Percentiles rank a stretch among this genome's conserved stretches.
Evolutionary conservation across 2,329 filamentous ascomycete species (phyloP).

Genomic region (Talaromyces sp.): DNA sequence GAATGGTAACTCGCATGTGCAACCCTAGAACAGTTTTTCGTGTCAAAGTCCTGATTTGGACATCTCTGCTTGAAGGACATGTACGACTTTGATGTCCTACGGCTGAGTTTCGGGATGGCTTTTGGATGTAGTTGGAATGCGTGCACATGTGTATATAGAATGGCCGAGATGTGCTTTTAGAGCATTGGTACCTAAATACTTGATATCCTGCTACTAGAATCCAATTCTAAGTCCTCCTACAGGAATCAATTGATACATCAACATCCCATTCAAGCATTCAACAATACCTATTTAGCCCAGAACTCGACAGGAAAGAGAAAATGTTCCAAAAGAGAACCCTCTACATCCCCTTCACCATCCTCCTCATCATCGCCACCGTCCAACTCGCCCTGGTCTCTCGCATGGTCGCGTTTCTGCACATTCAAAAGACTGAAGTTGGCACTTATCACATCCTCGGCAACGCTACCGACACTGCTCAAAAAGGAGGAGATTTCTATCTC

Average conservation of each 20-base stretch:
- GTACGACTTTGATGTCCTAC: background rate
- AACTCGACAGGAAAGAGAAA: background rate
- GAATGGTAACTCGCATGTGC: background rate
- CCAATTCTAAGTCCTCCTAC: background rate
- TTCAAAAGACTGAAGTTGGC: slow-evolving; percentile 7
- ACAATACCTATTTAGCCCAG: background rate
- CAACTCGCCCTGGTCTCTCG: slow-evolving; percentile 18
- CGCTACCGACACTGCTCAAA: background rate
- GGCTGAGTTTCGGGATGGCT: background rate
- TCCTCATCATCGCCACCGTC: slow-evolving; percentile 12
- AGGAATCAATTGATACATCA: background rate
- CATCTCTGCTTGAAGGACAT: background rate
- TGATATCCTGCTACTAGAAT: background rate
- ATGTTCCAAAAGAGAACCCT: slow-evolving; percentile 1
- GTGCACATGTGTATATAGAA: background rate
- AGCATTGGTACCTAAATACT: background rate
- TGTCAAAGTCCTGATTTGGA: background rate
- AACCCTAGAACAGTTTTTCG: background rate
- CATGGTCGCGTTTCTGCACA: slow-evolving; percentile 18
- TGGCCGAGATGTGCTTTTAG: background rate
- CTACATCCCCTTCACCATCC: slow-evolving; percentile 12
- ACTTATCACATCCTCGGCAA: background rate
- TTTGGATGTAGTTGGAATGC: background rate
- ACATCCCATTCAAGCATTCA: background rate
- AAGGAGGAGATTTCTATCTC: background rate